A percentile compares a stretch with the other conserved stretches of the same genome.
Evolutionary conservation across 345 rosid genomes (phyloP).

Genomic region (Euclidium syriacum): DNA sequence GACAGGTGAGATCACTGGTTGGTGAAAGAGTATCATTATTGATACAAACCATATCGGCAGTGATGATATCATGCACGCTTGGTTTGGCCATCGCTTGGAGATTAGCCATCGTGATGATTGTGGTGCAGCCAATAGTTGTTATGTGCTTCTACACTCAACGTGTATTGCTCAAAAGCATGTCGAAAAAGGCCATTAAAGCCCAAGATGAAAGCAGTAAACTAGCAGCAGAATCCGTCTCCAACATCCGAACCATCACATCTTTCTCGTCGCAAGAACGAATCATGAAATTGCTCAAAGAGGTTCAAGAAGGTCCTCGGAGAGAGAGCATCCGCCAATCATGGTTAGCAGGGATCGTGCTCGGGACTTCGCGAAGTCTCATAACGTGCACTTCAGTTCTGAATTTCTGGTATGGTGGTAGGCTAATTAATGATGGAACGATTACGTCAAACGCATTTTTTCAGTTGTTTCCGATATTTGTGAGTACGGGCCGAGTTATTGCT

Average conservation of each 20-base stretch:
- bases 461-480: constrained; percentile 55
- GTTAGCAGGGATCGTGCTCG: constrained; percentile 57
- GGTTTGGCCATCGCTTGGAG: constrained; percentile 64
- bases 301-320: constrained; percentile 43
- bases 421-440: constrained; percentile 44
- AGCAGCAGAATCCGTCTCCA: constrained; percentile 61
- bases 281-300: constrained; percentile 44
- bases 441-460: constrained; percentile 40
- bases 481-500: constrained; percentile 58
- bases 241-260: constrained; percentile 55
- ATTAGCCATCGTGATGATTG: constrained; percentile 66
- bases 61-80: constrained; percentile 54
- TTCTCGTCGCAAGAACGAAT: constrained; percentile 68
- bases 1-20: constrained; percentile 58
- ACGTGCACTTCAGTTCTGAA: constrained; percentile 45
- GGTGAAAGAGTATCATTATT: constrained; percentile 58
- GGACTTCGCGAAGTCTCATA: constrained; percentile 39
- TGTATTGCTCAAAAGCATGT: constrained; percentile 42
- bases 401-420: constrained; percentile 68
- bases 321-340: constrained; percentile 59
- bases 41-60: constrained; percentile 55
- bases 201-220: constrained; percentile 61
- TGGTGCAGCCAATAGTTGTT: constrained; percentile 47
- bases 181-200: constrained; percentile 46
- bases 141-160: constrained; percentile 40